Evolutionary conservation across 257 asterid genomes (phyloP), one percentile per base, ranked within the genome.

Genomic region (Salvia miltiorrhiza): DNA sequence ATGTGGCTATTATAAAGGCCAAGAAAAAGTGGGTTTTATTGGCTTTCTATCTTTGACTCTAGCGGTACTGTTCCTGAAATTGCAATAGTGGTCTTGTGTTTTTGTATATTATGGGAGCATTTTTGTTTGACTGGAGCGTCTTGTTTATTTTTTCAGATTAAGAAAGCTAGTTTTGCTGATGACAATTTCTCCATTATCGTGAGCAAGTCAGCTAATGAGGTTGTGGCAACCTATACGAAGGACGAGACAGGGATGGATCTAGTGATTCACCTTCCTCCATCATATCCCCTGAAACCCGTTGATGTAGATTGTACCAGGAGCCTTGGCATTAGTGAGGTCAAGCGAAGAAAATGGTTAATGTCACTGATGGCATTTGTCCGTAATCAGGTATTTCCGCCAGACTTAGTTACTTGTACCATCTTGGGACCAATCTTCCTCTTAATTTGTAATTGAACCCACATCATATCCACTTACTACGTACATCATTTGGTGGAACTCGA

Each of bases 211-310:
- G 97, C 97, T 57, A 84, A 88, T 85, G 99, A 94, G 81, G 88
- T 94, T 40, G 97, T 94, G 74, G 99, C 97, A 44, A 94, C 99
- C 56, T 94, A 94, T 73, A 89, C 93, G 2, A 94, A 91, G 85
- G 99, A 94, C 58, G 99, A 94, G 79, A 87, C 97, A 5, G 92
- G 93, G 71, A 94, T 94, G 96, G 97, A 90, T 83, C 87, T 91
- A 10, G 89, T 94, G 52, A 94, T 94, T 77, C 97, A 88, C 65
- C 96, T 94, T 84, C 99, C 97, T 73, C 90, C 95, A 57, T 88
- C 97, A 73, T 94, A 94, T 74, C 99, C 99, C 53, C 76, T 94
- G 74, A 87, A 86, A 70, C 85, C 95, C 21, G 97, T 94, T 62
- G 97, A 94, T 76, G 83, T 94, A 41, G 96, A 89, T 81, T 94